Conservation (phyloP, 768 basidiomycete species). For the Phanerodontia chrysosporium region DNA sequence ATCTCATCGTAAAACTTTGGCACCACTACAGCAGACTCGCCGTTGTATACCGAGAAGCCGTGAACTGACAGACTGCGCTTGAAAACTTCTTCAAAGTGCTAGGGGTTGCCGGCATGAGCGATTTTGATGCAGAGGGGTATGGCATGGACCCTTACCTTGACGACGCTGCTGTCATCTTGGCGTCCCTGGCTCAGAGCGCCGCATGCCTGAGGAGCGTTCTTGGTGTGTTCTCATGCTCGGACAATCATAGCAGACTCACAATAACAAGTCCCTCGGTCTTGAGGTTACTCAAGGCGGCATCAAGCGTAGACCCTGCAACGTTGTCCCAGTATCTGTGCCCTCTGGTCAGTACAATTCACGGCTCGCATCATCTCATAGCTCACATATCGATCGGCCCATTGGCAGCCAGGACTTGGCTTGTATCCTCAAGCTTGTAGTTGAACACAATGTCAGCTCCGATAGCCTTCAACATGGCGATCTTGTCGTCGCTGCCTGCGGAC, state of each 20-base stretch:
- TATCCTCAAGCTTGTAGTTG: constrained; percentile 60
- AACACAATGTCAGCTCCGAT: constrained; percentile 60
- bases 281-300: constrained; percentile 2
- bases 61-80: constrained; percentile 10
- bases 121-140: background rate
- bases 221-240: background rate
- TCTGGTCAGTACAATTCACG: background rate
- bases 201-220: background rate
- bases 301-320: constrained; percentile 6
- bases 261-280: background rate
- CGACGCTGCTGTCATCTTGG: constrained; percentile 5
- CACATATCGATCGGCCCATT: constrained; percentile 53
- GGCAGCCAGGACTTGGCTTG: constrained; percentile 41
- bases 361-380: background rate
- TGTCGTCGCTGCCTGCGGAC: constrained; percentile 62
- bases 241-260: background rate
- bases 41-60: constrained; percentile 3
- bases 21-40: background rate
- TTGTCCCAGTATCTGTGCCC: constrained; percentile 12
- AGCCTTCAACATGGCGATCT: constrained; percentile 51
- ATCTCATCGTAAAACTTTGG: constrained; percentile 1
- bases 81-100: constrained; percentile 12
- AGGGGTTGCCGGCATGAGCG: background rate
- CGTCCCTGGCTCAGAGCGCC: constrained; percentile 8
- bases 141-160: background rate